Evolutionary conservation across 2,329 filamentous ascomycete species (phyloP).

Genomic region (Fusarium haematococcum): DNA sequence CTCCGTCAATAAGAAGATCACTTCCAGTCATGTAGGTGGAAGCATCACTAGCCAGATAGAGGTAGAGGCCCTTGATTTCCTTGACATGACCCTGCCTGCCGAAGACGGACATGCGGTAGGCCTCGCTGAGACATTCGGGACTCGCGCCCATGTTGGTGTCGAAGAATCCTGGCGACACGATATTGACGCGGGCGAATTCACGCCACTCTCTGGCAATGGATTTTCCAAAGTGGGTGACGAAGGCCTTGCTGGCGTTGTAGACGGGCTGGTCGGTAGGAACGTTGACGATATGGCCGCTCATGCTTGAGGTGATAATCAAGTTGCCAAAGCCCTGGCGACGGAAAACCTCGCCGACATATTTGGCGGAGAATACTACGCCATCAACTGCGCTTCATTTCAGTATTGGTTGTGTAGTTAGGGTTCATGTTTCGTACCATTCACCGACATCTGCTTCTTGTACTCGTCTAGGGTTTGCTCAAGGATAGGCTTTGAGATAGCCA

Average conservation of each 20-base stretch:
- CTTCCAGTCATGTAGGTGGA: constrained; percentile 16
- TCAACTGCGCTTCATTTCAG: constrained; percentile 53
- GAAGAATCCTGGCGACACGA: constrained; percentile 60
- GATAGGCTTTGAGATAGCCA: constrained; percentile 63
- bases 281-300: constrained; percentile 61
- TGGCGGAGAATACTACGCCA: constrained; percentile 57
- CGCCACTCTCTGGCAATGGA: constrained; percentile 65
- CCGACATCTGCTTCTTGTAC: constrained; percentile 62
- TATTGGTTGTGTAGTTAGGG: rapidly evolving
- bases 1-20: constrained; percentile 18
- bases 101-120: constrained; percentile 60
- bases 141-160: constrained; percentile 63
- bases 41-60: constrained; percentile 64
- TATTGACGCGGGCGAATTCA: constrained; percentile 66
- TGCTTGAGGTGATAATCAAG: constrained; percentile 62
- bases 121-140: constrained; percentile 56
- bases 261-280: constrained; percentile 64
- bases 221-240: constrained; percentile 64
- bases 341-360: constrained; percentile 57
- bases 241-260: constrained; percentile 67
- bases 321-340: constrained; percentile 56
- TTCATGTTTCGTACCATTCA: constrained; percentile 57
- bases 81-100: constrained; percentile 72
- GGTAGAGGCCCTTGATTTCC: constrained; percentile 71
- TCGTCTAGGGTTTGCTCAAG: constrained; percentile 64